These are phyloP conservation scores for Skeletonema potamos DNA, from an alignment of 108 stramenopile species.

Conservation along the genomic window DNA sequence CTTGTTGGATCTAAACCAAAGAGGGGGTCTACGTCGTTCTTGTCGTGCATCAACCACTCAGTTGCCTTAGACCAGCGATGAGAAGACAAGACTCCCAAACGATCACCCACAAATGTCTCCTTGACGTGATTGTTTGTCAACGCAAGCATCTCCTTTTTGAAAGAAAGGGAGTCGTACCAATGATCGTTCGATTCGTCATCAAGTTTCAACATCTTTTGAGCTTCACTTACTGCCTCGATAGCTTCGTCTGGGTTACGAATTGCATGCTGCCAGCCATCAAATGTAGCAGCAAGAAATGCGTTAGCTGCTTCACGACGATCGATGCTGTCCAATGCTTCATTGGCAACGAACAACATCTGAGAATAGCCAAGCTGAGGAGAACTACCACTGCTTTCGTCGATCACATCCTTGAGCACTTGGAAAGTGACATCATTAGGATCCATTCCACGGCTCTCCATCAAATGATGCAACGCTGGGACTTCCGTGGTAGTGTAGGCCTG, in stretches of 20 bases:
- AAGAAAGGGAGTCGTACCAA: conserved; percentile 24
- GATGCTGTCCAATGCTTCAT: conserved; percentile 18
- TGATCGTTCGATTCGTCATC: conserved; percentile 49
- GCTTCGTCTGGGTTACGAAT: conserved; percentile 39
- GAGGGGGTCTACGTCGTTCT: conserved; percentile 24
- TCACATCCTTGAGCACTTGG: conserved; percentile 14
- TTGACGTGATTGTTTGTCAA: conserved; percentile 34
- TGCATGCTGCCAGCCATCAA: conserved; percentile 44
- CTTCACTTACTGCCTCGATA: conserved; percentile 31
- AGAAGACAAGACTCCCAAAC: conserved; percentile 39
- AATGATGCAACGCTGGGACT: conserved; percentile 39
- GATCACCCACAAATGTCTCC: conserved; percentile 45
- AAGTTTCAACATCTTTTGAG: conserved; percentile 26
- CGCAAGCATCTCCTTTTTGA: conserved; percentile 32
- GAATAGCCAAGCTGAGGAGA: conserved; percentile 43
- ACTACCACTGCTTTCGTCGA: neutral
- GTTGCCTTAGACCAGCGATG: conserved; percentile 42
- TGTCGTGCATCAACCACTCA: conserved; percentile 29
- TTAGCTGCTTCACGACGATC: conserved; percentile 33
- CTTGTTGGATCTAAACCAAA: conserved; percentile 29
- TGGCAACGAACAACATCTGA: conserved; percentile 45
- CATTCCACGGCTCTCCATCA: conserved; percentile 7
- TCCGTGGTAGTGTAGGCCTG: conserved; percentile 57
- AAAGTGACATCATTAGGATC: conserved; percentile 7
- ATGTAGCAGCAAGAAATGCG: conserved; percentile 46